Evolutionary conservation across 345 rosid species (phyloP).

Genomic region (Ailanthus altissimus): DNA sequence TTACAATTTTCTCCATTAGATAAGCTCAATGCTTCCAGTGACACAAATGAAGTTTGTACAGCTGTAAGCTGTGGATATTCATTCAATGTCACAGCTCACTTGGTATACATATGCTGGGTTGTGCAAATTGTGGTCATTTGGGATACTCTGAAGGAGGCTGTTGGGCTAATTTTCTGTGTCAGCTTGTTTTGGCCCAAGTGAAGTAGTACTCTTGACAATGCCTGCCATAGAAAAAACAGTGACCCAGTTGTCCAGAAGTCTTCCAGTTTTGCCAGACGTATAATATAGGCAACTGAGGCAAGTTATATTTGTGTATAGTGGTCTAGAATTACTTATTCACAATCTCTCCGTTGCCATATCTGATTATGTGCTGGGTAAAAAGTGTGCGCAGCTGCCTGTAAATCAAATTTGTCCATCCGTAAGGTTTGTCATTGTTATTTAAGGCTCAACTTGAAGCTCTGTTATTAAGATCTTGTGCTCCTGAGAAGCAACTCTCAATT

Average conservation of each 20-base stretch:
- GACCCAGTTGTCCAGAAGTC: neutral
- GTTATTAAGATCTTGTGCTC: neutral
- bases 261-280: neutral
- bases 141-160: too few species aligned
- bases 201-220: too few species aligned
- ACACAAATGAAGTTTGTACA: too few species aligned
- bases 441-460: neutral
- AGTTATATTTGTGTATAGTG: neutral
- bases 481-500: neutral
- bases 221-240: neutral
- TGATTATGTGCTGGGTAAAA: slow-evolving; percentile 27
- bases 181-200: too few species aligned
- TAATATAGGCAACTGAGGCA: slow-evolving; percentile 29
- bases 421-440: slow-evolving; percentile 29
- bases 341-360: neutral
- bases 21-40: too few species aligned
- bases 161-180: too few species aligned
- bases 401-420: slow-evolving; percentile 10
- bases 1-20: too few species aligned
- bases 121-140: too few species aligned
- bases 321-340: neutral
- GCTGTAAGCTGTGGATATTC: too few species aligned
- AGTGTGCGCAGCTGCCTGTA: slow-evolving; percentile 10
- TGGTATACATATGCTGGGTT: too few species aligned
- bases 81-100: too few species aligned